Evolutionary conservation across 2,329 filamentous ascomycete species (phyloP).

Genomic region (Alternaria triticimaculans): DNA sequence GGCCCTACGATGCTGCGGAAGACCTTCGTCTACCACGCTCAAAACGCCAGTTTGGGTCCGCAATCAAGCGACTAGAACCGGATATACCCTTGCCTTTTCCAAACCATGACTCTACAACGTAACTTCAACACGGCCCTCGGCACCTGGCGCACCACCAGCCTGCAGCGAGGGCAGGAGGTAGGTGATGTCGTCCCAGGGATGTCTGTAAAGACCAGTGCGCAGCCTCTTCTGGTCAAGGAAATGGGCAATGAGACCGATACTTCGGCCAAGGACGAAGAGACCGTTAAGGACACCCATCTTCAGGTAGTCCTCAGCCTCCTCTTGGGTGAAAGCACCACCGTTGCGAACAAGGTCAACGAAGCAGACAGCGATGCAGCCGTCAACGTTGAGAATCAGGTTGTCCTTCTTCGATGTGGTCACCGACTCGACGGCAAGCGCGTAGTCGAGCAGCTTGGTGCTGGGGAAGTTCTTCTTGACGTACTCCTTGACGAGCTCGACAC

Average conservation of each 20-base stretch:
- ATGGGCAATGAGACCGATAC: conserved; percentile 98
- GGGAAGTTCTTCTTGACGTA: conserved; percentile 98
- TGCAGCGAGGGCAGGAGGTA: conserved; percentile 50
- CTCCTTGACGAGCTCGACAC: conserved; percentile 99
- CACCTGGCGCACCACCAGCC: conserved; percentile 46
- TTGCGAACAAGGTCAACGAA: conserved; percentile 98
- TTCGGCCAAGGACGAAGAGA: conserved; percentile 96
- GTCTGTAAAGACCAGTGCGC: conserved; percentile 94
- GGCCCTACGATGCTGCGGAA: conserved; percentile 26
- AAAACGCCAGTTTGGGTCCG: conserved; percentile 39
- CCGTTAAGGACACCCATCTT: conserved; percentile 99
- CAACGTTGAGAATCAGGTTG: conserved; percentile 99
- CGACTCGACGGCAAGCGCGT: conserved; percentile 95
- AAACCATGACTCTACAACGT: conserved; percentile 42
- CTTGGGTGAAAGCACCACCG: conserved; percentile 92
- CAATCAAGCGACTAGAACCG: conserved; percentile 30
- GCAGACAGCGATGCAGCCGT: conserved; percentile 97
- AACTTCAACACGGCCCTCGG: conserved; percentile 52
- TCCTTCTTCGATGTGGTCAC: conserved; percentile 99
- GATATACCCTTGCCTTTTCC: conserved; percentile 37
- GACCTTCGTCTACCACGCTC: conserved; percentile 38
- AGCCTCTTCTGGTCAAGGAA: conserved; percentile 99
- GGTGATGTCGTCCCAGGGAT: conserved; percentile 77
- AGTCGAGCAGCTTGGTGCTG: conserved; percentile 97
- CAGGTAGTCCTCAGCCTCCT: conserved; percentile 99